Evolutionary conservation across 805 yeast genomes (phyloP), one percentile per base, ranked within the genome.

Genomic region (Ogataea pini): DNA sequence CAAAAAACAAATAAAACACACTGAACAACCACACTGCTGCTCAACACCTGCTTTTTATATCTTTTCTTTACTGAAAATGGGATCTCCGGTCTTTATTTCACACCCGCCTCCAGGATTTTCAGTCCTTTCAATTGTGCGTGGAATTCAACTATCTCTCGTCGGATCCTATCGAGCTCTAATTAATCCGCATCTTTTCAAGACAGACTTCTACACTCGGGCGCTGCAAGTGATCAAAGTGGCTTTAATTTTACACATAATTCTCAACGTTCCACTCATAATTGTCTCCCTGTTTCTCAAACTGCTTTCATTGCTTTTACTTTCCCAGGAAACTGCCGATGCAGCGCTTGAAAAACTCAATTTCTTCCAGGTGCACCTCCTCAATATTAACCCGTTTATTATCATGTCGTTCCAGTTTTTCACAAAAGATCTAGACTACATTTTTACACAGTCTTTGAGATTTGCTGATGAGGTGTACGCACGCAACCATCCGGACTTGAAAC

Each of bases 41-140:
- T n/a, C n/a, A n/a, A 7, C 33, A 29, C 33, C 16, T 29, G 8
- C 33, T 29, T n/a, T 18, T 36, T 19, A 18, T 14, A 13, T 29
- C 32, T 14, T 6, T 27, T 4, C 25, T 17, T 3, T n/a, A 14
- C 42, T n/a, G 14, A 13, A 16, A 8, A 80, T 81, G 85, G 78
- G 82, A 1, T 81, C 86, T 3, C 86, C 86, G 6, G 72, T 78
- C 13, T 80, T 80, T 57, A 67, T 80, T 10, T 75, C 83, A 2
- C 71, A 76, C 42, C 84, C 86, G 1, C 77, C 83, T 7, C 75
- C 79, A 4, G 79, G 83, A 13, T 77, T 80, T 56, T 71, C 82
- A 3, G 28, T 71, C 0, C 46, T 71, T 48, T 72, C 83, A 0
- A 68, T 80, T n/a, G 48, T 76, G 7, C 65, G 84, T 13, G 85